Conservation (phyloP, 2,329 filamentous ascomycete genomes). For the Penicillium sp. region DNA sequence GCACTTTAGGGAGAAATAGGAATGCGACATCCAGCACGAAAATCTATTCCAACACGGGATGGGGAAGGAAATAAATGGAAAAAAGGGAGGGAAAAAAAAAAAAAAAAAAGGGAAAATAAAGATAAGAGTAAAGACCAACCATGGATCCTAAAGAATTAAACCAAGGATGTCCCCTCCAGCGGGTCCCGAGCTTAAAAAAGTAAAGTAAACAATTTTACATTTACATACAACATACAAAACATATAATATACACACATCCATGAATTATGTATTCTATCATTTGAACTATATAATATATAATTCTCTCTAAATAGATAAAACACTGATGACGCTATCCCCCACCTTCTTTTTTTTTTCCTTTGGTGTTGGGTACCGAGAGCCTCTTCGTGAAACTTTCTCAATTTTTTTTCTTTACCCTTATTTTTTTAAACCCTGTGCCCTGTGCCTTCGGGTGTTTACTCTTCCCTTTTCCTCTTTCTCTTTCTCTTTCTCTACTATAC, state of each 20-base stretch:
- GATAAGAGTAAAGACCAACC: slow-evolving; percentile 4
- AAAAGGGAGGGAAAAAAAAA: neutral
- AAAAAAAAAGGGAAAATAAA: neutral
- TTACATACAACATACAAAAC: too few species aligned
- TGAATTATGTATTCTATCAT: too few species aligned
- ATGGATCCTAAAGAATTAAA: slow-evolving; percentile 8
- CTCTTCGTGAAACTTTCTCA: slow-evolving; percentile 20
- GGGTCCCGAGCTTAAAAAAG: slow-evolving; percentile 19
- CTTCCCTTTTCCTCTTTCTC: neutral
- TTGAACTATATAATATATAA: too few species aligned
- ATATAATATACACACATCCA: too few species aligned
- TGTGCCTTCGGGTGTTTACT: slow-evolving; percentile 3
- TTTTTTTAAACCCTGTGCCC: neutral
- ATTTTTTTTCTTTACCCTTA: neutral
- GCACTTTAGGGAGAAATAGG: slow-evolving; percentile 7
- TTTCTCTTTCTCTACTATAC: slow-evolving; percentile 1
- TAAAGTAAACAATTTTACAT: neutral
- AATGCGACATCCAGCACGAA: neutral
- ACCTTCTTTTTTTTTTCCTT: slow-evolving; percentile 9
- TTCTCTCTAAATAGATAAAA: neutral
- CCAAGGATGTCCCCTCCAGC: slow-evolving; percentile 15
- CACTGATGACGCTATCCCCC: slow-evolving; percentile 13
- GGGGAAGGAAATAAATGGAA: neutral
- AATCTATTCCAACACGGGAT: too few species aligned
- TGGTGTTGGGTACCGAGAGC: slow-evolving; percentile 24